Evolutionary conservation across 306 rosid genomes (phyloP).

Genomic region (Delonix regia): DNA sequence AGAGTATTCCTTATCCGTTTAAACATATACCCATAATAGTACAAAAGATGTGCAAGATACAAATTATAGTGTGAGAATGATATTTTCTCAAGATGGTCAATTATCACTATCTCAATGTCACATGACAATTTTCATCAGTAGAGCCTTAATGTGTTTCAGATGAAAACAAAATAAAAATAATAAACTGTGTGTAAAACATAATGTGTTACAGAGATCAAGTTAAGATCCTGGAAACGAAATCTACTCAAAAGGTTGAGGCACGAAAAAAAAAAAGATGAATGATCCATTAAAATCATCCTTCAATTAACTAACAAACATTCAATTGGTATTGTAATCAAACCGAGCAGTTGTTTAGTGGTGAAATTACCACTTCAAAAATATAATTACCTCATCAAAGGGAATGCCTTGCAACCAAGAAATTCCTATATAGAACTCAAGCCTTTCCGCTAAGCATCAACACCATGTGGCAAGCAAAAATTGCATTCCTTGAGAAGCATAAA

Average conservation of each 20-base stretch:
- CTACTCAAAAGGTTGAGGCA: not conserved
- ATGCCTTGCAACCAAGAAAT: not conserved
- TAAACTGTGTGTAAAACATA: not conserved
- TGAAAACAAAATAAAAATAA: not conserved
- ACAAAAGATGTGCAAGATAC: not conserved
- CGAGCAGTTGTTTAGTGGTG: not conserved
- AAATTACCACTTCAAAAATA: not conserved
- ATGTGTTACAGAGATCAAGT: not conserved
- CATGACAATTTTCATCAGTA: not conserved
- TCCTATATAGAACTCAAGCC: not conserved
- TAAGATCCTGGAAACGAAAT: not conserved
- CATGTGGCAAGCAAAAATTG: not conserved
- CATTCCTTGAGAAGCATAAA: not conserved
- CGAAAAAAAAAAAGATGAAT: constrained; percentile 5
- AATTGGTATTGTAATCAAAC: not conserved
- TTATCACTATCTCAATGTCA: not conserved
- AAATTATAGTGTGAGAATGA: not conserved
- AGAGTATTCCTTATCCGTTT: not conserved
- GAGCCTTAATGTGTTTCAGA: not conserved
- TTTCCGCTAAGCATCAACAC: not conserved
- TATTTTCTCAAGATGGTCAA: not conserved
- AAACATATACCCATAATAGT: not conserved
- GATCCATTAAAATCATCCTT: not conserved
- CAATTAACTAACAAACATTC: not conserved
- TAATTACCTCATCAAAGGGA: not conserved